Percentiles rank a stretch among this genome's conserved stretches.
These are phyloP conservation scores for Cinchona pubescens DNA, from an alignment of 257 asterid species.

Conservation along the genomic window DNA sequence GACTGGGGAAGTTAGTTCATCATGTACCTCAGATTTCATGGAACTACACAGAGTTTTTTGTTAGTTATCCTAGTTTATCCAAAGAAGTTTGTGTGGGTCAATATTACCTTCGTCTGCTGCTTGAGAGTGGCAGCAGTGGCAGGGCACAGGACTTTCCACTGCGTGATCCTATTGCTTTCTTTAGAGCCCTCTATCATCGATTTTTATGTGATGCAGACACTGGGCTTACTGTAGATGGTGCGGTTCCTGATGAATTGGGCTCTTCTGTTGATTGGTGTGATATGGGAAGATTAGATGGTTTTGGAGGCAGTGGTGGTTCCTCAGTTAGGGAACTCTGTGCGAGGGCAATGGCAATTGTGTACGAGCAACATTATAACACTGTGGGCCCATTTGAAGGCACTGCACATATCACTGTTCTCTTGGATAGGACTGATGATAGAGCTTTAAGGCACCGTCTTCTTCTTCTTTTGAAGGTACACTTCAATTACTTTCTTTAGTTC, in stretches of 20 bases:
- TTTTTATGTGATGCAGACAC: constrained; percentile 97
- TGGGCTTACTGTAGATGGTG: constrained; percentile 95
- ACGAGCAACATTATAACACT: constrained; percentile 76
- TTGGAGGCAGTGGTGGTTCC: constrained; percentile 99
- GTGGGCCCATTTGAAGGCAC: constrained; percentile 96
- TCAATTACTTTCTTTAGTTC: constrained; percentile 7
- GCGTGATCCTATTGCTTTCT: constrained; percentile 95
- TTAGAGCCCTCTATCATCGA: constrained; percentile 93
- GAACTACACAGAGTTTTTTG: constrained; percentile 92
- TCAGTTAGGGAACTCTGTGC: constrained; percentile 99
- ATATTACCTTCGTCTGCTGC: constrained; percentile 89
- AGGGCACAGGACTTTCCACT: constrained; percentile 92
- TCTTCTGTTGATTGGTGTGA: constrained; percentile 99
- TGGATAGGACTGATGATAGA: constrained; percentile 98
- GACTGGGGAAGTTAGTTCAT: constrained; percentile 59
- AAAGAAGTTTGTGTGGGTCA: constrained; percentile 99
- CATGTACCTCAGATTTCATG: constrained; percentile 84
- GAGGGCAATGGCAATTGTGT: constrained; percentile 98
- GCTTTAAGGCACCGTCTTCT: constrained; percentile 98
- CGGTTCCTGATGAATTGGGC: constrained; percentile 97
- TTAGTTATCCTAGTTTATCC: constrained; percentile 89
- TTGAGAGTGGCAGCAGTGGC: constrained; percentile 79
- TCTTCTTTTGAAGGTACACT: constrained; percentile 80
- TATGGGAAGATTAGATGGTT: constrained; percentile 97
- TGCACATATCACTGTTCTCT: constrained; percentile 87